Evolutionary conservation across 2,329 filamentous ascomycete genomes (phyloP).

Genomic region (Scortechinia acanthostroma): DNA sequence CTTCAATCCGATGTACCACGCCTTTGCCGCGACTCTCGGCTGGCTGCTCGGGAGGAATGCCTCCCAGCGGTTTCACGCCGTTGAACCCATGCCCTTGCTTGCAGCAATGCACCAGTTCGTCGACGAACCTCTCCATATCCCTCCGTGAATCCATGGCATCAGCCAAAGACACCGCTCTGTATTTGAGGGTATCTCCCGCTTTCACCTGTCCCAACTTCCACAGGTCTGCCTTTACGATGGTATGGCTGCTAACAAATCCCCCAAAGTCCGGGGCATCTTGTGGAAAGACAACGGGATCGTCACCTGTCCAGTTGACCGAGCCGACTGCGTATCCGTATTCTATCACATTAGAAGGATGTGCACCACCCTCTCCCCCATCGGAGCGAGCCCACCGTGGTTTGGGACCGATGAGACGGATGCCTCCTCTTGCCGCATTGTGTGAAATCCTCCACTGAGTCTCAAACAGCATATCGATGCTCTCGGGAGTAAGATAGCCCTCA

Average conservation of each 20-base stretch:
- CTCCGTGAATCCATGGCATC: slow-evolving; percentile 35
- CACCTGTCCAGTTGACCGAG: slow-evolving; percentile 52
- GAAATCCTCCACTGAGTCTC: slow-evolving; percentile 48
- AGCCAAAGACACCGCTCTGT: slow-evolving; percentile 38
- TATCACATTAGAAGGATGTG: slow-evolving; percentile 50
- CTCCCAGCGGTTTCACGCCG: background rate
- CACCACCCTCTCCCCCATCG: slow-evolving; percentile 55
- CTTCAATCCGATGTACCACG: slow-evolving; percentile 21
- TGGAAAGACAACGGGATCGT: slow-evolving; percentile 51
- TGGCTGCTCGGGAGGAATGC: slow-evolving; percentile 6
- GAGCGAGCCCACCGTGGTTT: slow-evolving; percentile 47
- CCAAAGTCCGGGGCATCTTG: slow-evolving; percentile 53
- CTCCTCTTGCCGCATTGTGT: slow-evolving; percentile 52
- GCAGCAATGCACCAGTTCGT: slow-evolving; percentile 15
- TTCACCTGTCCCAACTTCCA: slow-evolving; percentile 58
- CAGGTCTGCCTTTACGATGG: slow-evolving; percentile 45
- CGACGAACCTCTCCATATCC: slow-evolving; percentile 32
- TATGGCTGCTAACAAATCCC: slow-evolving; percentile 47
- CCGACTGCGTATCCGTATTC: slow-evolving; percentile 54
- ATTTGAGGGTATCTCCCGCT: slow-evolving; percentile 44
- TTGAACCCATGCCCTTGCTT: background rate
- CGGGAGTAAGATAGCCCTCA: slow-evolving; percentile 37
- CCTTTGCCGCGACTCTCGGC: slow-evolving; percentile 15
- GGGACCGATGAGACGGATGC: slow-evolving; percentile 51
- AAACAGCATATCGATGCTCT: slow-evolving; percentile 50